phyloP scores from a whole-genome alignment of 257 asterid species.

The Lantana camara region DNA sequence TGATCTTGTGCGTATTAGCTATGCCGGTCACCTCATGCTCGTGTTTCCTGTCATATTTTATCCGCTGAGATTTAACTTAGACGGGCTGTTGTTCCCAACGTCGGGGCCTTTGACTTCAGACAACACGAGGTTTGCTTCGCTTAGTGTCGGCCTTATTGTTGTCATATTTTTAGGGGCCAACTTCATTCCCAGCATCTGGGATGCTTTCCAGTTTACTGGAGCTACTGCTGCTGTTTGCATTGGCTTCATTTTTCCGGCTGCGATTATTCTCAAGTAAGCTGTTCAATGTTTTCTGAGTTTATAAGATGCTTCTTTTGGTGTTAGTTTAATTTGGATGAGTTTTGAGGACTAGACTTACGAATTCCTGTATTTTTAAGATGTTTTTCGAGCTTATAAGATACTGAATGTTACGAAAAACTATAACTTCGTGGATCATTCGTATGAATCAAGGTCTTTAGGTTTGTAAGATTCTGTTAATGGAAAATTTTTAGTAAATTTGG shows the following conservation, averaged over 20 bases:
- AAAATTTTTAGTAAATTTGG: no score
- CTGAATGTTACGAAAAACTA: no score
- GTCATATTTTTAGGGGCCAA: constrained; percentile 81
- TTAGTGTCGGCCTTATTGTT: constrained; percentile 69
- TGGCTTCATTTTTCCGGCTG: constrained; percentile 93
- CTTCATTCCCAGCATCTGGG: constrained; percentile 99
- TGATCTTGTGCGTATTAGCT: constrained; percentile 91
- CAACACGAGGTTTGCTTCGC: constrained; percentile 57
- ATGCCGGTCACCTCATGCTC: constrained; percentile 96
- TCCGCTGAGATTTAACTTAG: constrained; percentile 83
- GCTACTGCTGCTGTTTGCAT: constrained; percentile 97
- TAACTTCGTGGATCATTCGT: no score
- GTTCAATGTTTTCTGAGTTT: not conserved
- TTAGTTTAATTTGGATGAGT: not conserved
- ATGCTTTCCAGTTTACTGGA: constrained; percentile 98
- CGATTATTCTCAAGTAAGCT: constrained; percentile 74
- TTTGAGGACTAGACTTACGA: not conserved
- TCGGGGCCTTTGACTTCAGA: constrained; percentile 74
- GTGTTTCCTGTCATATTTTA: constrained; percentile 90
- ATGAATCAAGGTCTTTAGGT: no score
- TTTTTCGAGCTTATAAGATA: no score
- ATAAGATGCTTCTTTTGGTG: not conserved
- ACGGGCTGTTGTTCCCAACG: constrained; percentile 87
- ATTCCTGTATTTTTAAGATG: not conserved
- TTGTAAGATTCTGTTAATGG: no score